Conservation (phyloP, 2,329 filamentous ascomycete species). For the Volutella citrinella region DNA sequence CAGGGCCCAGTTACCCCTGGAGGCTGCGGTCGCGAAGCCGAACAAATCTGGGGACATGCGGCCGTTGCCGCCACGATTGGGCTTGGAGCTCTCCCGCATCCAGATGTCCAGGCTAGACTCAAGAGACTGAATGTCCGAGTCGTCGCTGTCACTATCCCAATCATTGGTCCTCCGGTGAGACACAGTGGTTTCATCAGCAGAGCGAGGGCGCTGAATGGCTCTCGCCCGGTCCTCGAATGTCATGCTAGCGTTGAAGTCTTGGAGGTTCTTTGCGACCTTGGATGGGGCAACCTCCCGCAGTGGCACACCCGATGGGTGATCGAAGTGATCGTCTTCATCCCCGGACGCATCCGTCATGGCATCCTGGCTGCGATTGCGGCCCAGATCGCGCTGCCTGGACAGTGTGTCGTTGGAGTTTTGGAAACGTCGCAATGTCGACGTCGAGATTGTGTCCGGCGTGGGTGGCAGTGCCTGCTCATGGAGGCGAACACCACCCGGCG, state of each 20-base stretch:
- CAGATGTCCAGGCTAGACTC: slow-evolving; percentile 55
- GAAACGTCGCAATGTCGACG: slow-evolving; percentile 49
- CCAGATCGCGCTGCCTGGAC: slow-evolving; percentile 26
- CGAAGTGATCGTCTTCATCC: slow-evolving; percentile 11
- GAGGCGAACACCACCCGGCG: slow-evolving; percentile 36
- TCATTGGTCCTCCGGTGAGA: slow-evolving; percentile 38
- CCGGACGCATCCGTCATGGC: slow-evolving; percentile 27
- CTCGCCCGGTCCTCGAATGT: slow-evolving; percentile 17
- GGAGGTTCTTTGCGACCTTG: slow-evolving; percentile 17
- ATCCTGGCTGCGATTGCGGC: slow-evolving; percentile 31
- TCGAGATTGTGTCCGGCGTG: slow-evolving; percentile 59
- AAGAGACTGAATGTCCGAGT: slow-evolving; percentile 40
- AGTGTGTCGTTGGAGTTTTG: slow-evolving; percentile 51
- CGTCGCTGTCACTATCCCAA: slow-evolving; percentile 44
- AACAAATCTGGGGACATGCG: slow-evolving; percentile 52
- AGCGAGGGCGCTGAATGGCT: slow-evolving; percentile 40
- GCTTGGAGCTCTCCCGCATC: slow-evolving; percentile 52
- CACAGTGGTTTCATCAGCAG: slow-evolving; percentile 44
- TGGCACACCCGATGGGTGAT: slow-evolving; percentile 15
- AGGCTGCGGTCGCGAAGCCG: slow-evolving; percentile 42
- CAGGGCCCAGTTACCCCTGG: slow-evolving; percentile 43
- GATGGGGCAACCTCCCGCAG: slow-evolving; percentile 10
- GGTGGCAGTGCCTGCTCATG: slow-evolving; percentile 49
- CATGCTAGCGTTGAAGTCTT: slow-evolving; percentile 18
- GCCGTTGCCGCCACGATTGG: slow-evolving; percentile 26